Base-by-base conservation (phyloP, 2,329 filamentous ascomycete species). In the Cadophora gregata region DNA sequence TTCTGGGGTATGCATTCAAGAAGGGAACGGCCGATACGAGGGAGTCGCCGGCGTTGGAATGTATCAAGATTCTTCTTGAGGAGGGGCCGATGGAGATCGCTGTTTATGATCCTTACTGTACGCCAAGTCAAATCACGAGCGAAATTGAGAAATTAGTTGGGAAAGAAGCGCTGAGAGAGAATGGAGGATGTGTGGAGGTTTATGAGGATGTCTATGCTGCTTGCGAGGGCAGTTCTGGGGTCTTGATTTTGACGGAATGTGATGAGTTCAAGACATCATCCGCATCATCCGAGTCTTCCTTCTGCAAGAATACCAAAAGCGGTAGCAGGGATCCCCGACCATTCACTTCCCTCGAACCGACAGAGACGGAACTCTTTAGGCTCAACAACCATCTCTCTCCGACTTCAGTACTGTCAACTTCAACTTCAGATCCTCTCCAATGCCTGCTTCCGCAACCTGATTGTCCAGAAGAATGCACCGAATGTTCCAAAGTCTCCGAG, bases 1-100 rank as follows among this genome's bases (percentile, higher is more conserved):
- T 94, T 1, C 83, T 94, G 6, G 92, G 92, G 4, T 93, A 90
- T 72, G 89, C 91, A 9, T 94, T 92, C 80, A 94, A 95, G 82
- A 91, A 92, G 79, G 86, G 93, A 77, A 94, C 91, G 0, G 87
- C 86, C 25, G 91, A 94, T 75, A 91, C 90, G 5, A 85, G 91
- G 45, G 91, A 93, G 76, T 88, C 86, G 51, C 86, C 90, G 0
- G 88, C 90, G 0, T 83, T 92, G 25, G 87, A 89, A 71, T 86
- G 92, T 69, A 86, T 93, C 77, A 85, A 85, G 70, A 84, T 83
- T 14, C 80, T 93, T 24, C 80, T 90, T 10, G 85, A 88, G 68
- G 90, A 93, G 75, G 82, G 83, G 31, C 86, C 88, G 0, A 81
- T 80, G 4, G 86, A 90, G 75, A 84, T 93, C 60, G 84, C 87